Evolutionary conservation across 2,329 filamentous ascomycete genomes (phyloP), one percentile per base, ranked within the genome.

Genomic region (Stachybotrys chlorohalonatus): DNA sequence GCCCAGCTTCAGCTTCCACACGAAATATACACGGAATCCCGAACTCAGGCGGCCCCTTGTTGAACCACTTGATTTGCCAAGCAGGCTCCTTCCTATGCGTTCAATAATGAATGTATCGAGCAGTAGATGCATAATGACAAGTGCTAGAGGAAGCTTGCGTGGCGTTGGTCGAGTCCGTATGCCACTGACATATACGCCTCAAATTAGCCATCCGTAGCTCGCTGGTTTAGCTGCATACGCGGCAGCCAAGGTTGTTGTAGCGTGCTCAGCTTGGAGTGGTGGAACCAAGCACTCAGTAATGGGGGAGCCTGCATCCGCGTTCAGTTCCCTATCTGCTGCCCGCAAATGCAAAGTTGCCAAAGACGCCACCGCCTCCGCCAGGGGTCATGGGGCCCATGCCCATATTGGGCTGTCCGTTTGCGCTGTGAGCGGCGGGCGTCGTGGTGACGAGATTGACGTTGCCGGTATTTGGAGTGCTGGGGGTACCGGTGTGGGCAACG

Each of bases 331-430:
- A 73, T 61, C 70, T 69, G 62, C 63, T 65, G 55, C 71, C 73
- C 42, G 68, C 71, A 70, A 82, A 81, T 56, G 78, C 75, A 71
- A 93, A 93, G 66, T 78, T 82, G 51, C 89, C 89, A 75, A 93
- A 91, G 30, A 86, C 83, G 52, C 88, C 87, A 31, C 85, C 85
- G 2, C 84, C 84, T 17, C 84, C 86, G 31, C 89, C 88, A 1
- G 90, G 90, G 7, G 90, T 94, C 79, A 91, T 85, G 42, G 87
- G 82, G 3, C 86, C 86, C 68, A 86, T 83, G 16, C 15, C 15
- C 8, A 42, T 42, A 52, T 79, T 76, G 31, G 66, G 70, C 65
- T 77, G 71, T 53, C 75, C 81, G 64, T 78, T 85, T 59, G 75
- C 81, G 69, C 83, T 79, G 60, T 82, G 75, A 15, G 73, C 69